Conservation (phyloP, 2,329 filamentous ascomycete genomes). For the Teratosphaeria viscida region DNA sequence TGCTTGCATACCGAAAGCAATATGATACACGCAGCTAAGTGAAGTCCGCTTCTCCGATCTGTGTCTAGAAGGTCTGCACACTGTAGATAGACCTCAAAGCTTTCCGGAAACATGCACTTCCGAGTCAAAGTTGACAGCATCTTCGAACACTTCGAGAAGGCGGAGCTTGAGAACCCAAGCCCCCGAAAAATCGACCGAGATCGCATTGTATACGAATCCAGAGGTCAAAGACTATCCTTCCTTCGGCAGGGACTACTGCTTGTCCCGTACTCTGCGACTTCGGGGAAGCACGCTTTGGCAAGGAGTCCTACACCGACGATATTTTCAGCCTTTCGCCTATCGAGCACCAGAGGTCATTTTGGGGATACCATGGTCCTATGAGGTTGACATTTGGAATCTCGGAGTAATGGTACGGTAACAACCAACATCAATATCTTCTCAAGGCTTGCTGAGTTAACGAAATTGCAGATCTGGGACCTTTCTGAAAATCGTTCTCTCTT, state of each 20-base stretch:
- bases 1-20: constrained; percentile 5
- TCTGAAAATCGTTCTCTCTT: constrained; percentile 12
- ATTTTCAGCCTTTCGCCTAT: neutral
- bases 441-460: neutral
- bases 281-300: neutral
- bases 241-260: neutral
- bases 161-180: neutral
- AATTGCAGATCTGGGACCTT: constrained; percentile 5
- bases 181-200: neutral
- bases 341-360: constrained; percentile 1
- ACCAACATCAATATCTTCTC: neutral
- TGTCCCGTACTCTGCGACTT: constrained; percentile 1
- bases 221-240: neutral
- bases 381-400: constrained; percentile 1
- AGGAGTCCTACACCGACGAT: neutral
- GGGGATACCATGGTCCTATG: neutral
- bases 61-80: neutral
- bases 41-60: neutral
- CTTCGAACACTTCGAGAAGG: neutral
- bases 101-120: constrained; percentile 1
- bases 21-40: constrained; percentile 17
- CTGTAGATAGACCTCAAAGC: neutral
- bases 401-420: neutral
- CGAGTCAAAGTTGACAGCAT: neutral
- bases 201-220: neutral